Evolutionary conservation across 805 yeast genomes (phyloP).

Genomic region (Metschnikowia noctiluminum): DNA sequence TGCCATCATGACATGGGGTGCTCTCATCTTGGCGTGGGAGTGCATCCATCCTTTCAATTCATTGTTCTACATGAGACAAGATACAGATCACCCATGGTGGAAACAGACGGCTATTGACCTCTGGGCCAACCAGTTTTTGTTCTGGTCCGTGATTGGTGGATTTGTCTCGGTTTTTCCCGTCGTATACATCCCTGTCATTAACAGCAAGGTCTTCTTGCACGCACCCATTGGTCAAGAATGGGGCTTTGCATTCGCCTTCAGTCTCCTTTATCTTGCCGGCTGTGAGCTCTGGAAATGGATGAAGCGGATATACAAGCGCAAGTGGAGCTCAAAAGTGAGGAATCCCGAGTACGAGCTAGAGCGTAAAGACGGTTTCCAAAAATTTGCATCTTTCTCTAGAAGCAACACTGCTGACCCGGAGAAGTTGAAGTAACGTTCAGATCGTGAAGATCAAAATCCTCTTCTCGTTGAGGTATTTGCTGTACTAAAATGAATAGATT

Average conservation of each 20-base stretch:
- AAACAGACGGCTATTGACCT: conserved; percentile 31
- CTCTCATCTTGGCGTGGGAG: conserved; percentile 38
- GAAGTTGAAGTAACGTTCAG: not conserved
- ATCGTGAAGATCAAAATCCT: not conserved
- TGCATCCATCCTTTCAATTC: conserved; percentile 34
- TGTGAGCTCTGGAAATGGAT: conserved; percentile 38
- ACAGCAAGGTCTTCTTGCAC: conserved; percentile 35
- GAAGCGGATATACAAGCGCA: conserved; percentile 31
- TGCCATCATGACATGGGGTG: conserved; percentile 40
- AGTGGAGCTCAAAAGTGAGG: conserved; percentile 30
- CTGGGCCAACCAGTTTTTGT: conserved; percentile 34
- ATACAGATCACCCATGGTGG: conserved; percentile 35
- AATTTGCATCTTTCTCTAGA: conserved; percentile 56
- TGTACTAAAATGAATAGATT: too few relatives aligned
- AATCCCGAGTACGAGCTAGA: conserved; percentile 65
- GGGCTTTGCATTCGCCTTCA: conserved; percentile 33
- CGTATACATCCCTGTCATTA: conserved; percentile 39
- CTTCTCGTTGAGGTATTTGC: too few relatives aligned
- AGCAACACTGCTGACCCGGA: conserved; percentile 40
- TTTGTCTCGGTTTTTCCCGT: conserved; percentile 36
- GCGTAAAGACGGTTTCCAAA: conserved; percentile 57
- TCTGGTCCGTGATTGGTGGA: conserved; percentile 37
- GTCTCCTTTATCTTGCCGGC: conserved; percentile 27
- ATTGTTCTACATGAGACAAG: conserved; percentile 34
- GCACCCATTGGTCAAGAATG: conserved; percentile 35